Evolutionary conservation across 2,329 filamentous ascomycete genomes (phyloP).

Genomic region (Fusarium heterosporum): DNA sequence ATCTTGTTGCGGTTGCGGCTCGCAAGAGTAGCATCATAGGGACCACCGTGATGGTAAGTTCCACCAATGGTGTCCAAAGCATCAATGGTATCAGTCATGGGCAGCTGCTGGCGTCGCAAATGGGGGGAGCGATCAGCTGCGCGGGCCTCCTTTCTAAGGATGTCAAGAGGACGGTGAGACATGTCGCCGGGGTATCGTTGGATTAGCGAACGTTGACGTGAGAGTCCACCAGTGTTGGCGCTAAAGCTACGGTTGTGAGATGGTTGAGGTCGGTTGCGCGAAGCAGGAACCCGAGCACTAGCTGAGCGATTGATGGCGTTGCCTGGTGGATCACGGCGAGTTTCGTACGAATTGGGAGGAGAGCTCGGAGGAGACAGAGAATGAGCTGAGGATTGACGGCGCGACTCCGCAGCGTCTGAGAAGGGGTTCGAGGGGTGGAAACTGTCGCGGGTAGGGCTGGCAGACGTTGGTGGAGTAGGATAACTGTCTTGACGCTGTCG

Average conservation of each 20-base stretch:
- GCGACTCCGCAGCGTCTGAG: conserved; percentile 39
- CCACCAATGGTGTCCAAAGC: conserved; percentile 75
- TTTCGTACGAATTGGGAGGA: conserved; percentile 25
- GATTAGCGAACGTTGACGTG: conserved; percentile 32
- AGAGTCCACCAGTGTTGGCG: conserved; percentile 28
- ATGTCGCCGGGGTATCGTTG: conserved; percentile 72
- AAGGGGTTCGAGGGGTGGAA: conserved; percentile 62
- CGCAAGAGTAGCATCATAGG: conserved; percentile 84
- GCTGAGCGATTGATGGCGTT: conserved; percentile 51
- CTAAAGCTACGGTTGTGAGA: conserved; percentile 44
- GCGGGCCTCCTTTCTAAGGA: conserved; percentile 71
- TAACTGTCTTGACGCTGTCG: conserved; percentile 36
- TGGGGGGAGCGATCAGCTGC: conserved; percentile 76
- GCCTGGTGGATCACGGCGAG: conserved; percentile 43
- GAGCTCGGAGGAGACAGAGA: conserved; percentile 38
- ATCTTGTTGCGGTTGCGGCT: conserved; percentile 75
- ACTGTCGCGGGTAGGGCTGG: conserved; percentile 61
- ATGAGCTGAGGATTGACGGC: conserved; percentile 27
- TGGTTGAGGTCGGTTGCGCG: conserved; percentile 16
- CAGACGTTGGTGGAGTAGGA: conserved; percentile 66
- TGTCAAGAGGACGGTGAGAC: conserved; percentile 74
- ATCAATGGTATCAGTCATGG: conserved; percentile 84
- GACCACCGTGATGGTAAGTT: conserved; percentile 88
- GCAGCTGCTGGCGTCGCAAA: conserved; percentile 71
- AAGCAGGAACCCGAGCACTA: conserved; percentile 41